A percentile compares a stretch with the other conserved stretches of the same genome.
phyloP scores from a whole-genome alignment of 2,329 filamentous ascomycete genomes.

The Ilyonectria mors-panacis region DNA sequence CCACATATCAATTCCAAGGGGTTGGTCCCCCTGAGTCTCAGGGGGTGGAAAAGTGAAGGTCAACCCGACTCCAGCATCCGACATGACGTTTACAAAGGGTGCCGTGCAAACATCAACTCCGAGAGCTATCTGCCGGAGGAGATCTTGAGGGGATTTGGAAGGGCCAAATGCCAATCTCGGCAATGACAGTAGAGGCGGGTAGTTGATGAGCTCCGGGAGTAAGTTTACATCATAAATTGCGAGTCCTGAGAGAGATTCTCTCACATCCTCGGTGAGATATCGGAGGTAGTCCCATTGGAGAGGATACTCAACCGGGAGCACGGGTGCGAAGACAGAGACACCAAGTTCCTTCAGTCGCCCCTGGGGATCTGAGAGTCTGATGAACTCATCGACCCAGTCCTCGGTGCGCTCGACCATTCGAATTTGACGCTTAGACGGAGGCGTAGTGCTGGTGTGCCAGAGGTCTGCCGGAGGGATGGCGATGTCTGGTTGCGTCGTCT shows the following conservation, averaged over 20 bases:
- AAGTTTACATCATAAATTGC: constrained; percentile 84
- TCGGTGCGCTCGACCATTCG: constrained; percentile 92
- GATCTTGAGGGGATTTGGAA: constrained; percentile 79
- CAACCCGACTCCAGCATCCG: constrained; percentile 89
- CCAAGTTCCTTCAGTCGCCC: constrained; percentile 46
- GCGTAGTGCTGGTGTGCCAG: constrained; percentile 60
- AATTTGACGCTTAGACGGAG: constrained; percentile 79
- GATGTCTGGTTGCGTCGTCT: constrained; percentile 83
- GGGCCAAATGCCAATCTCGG: constrained; percentile 83
- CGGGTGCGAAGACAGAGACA: constrained; percentile 71
- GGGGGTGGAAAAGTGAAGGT: constrained; percentile 79
- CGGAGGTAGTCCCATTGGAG: constrained; percentile 87
- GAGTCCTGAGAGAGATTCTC: constrained; percentile 73
- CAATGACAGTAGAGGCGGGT: constrained; percentile 69
- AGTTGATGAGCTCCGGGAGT: constrained; percentile 74
- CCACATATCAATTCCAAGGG: constrained; percentile 88
- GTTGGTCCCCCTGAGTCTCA: constrained; percentile 43
- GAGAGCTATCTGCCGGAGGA: constrained; percentile 81
- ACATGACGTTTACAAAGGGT: constrained; percentile 80
- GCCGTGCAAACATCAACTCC: constrained; percentile 87
- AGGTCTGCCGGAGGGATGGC: constrained; percentile 85
- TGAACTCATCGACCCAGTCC: constrained; percentile 81
- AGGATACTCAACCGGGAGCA: constrained; percentile 82
- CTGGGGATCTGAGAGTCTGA: constrained; percentile 56
- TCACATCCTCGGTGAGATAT: constrained; percentile 76